Evolutionary conservation across 768 basidiomycete species (phyloP), one percentile per base, ranked within the genome.

Genomic region (Lactarius deliciosus): DNA sequence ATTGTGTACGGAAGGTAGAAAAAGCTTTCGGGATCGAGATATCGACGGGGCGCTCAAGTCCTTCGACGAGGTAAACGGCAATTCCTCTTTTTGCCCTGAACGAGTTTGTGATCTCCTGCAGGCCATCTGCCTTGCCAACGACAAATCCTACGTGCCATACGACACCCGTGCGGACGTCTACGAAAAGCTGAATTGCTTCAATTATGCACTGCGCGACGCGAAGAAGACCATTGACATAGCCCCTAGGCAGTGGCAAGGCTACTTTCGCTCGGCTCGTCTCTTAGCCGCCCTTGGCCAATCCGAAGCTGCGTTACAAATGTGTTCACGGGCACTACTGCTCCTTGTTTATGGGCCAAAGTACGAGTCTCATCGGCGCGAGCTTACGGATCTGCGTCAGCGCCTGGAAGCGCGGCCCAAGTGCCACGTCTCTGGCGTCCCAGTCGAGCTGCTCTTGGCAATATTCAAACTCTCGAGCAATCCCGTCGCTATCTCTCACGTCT

Each of bases 161-260:
- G 93, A 94, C 71, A 90, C 89, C 32, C 85, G 93, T 18, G 89
- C 92, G 0, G 87, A 88, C 0, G 83, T 85, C 6, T 82, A 87
- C 70, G 85, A 89, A 72, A 87, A 83, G 69, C 81, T 91, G 3
- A 84, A 81, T 9, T 81, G 81, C 53, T 70, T 76, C 43, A 90
- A 87, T 68, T 84, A 87, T 18, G 91, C 91, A 0, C 79, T 95
- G 5, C 78, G 77, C 15, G 92, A 95, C 72, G 85, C 88, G 10
- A 88, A 84, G 74, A 77, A 75, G 53, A 86, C 85, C 18, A 90
- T 94, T 57, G 82, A 87, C 65, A 78, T 89, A 5, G 85, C 86
- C 2, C 90, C 90, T 1, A 76, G 83, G 11, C 82, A 82, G 53
- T 90, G 88, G 87, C 90, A 92, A 74, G 91, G 91, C 22, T 93